Conservation (phyloP, 2,329 filamentous ascomycete species). For the Fusarium sp. region DNA sequence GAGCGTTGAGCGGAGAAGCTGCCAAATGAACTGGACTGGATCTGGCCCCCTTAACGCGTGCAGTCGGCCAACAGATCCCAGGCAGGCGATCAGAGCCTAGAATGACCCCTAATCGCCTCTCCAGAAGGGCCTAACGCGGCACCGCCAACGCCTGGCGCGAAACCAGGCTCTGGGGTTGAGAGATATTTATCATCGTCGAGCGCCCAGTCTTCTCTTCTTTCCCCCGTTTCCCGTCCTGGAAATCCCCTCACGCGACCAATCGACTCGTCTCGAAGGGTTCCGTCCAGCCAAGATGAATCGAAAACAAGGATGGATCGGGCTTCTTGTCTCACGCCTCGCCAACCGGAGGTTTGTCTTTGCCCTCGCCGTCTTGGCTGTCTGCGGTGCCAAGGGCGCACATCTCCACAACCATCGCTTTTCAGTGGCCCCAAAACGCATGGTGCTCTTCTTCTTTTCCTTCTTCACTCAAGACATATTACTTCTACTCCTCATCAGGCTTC, state of each 20-base stretch:
- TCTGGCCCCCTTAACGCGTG: not conserved
- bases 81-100: not conserved
- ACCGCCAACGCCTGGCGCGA: not conserved
- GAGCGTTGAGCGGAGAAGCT: not conserved
- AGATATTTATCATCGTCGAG: not conserved
- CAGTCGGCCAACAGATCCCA: not conserved
- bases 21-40: not conserved
- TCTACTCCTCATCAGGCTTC: slow-evolving; percentile 33
- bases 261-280: not conserved
- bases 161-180: not conserved
- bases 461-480: slow-evolving; percentile 31
- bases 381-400: slow-evolving; percentile 49
- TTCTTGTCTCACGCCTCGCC: slow-evolving; percentile 40
- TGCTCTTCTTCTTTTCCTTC: slow-evolving; percentile 50
- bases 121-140: not conserved
- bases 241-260: not conserved
- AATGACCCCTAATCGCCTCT: not conserved
- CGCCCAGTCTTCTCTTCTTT: not conserved
- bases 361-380: slow-evolving; percentile 46
- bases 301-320: slow-evolving; percentile 15
- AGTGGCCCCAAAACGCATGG: slow-evolving; percentile 45
- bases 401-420: slow-evolving; percentile 48
- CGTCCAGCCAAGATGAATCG: slow-evolving; percentile 21
- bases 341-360: slow-evolving; percentile 50
- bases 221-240: not conserved